Evolutionary conservation across 805 yeast species (phyloP).

Genomic region (Monosporozyma solicola): DNA sequence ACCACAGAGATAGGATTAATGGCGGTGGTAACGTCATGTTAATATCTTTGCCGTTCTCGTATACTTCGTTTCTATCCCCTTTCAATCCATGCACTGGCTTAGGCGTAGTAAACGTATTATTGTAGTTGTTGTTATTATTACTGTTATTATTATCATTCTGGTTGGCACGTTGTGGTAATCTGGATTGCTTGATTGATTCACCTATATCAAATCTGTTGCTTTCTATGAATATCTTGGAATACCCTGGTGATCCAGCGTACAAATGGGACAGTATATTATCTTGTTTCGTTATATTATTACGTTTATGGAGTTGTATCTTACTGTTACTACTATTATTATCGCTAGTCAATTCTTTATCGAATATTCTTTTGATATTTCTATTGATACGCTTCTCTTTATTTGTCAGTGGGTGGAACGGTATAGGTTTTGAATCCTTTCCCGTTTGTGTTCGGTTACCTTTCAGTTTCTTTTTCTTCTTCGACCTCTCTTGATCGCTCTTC

Average conservation of each 20-base stretch:
- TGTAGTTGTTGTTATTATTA: neutral
- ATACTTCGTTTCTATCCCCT: slow-evolving; percentile 2
- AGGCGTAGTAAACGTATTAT: too few species aligned
- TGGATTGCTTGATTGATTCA: slow-evolving; percentile 14
- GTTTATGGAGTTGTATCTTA: neutral
- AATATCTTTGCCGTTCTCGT: neutral
- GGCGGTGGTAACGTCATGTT: slow-evolving; percentile 11
- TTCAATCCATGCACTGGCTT: neutral
- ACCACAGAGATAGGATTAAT: slow-evolving; percentile 11
- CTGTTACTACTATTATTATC: neutral
- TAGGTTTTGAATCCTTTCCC: neutral
- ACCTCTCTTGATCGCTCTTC: slow-evolving; percentile 8
- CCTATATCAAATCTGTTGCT: slow-evolving; percentile 24
- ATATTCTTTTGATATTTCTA: slow-evolving; percentile 11
- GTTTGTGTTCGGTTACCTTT: neutral
- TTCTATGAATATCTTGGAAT: slow-evolving; percentile 21
- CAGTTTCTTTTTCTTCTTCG: slow-evolving; percentile 25
- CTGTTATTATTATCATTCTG: neutral
- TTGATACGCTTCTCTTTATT: slow-evolving; percentile 15
- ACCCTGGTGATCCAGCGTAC: slow-evolving; percentile 28
- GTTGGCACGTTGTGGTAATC: slow-evolving; percentile 26
- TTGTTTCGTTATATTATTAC: neutral
- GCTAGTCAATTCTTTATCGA: slow-evolving; percentile 12
- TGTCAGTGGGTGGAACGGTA: neutral
- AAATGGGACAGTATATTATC: slow-evolving; percentile 4